Evolutionary conservation across 2,329 filamentous ascomycete genomes (phyloP).

Genomic region (Trichophyton benhamiae): DNA sequence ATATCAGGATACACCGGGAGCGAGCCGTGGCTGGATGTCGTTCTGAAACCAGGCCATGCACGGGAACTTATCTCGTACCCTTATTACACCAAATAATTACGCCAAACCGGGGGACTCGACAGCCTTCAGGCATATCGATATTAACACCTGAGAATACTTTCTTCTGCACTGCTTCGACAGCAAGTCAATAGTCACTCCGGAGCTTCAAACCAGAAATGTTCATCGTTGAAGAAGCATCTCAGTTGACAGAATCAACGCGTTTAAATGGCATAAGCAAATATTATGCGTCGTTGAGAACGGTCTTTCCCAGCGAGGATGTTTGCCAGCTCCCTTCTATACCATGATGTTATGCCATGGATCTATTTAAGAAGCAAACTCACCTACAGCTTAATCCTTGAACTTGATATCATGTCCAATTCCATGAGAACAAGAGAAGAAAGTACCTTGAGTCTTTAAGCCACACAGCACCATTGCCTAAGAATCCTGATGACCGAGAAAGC

Average conservation of each 20-base stretch:
- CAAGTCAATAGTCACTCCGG: background rate
- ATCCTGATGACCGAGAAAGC: background rate
- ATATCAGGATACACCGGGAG: no score
- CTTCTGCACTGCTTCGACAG: conserved; percentile 5
- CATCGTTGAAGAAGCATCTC: conserved; percentile 6
- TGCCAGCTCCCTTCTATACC: background rate
- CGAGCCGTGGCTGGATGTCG: no score
- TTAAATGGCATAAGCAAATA: background rate
- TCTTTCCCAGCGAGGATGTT: background rate
- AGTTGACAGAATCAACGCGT: background rate
- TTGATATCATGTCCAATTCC: no score
- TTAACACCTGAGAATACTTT: no score
- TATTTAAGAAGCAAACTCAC: no score
- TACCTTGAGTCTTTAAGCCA: background rate
- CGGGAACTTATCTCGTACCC: no score
- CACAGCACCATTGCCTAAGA: background rate
- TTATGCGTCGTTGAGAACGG: background rate
- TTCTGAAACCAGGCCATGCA: no score
- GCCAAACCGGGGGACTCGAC: no score
- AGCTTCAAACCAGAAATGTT: background rate
- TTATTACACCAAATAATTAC: no score
- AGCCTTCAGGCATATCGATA: no score
- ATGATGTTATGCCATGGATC: no score
- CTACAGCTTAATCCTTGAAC: no score
- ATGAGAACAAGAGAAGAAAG: background rate